A percentile compares a stretch with the other conserved stretches of the same genome.
Conservation (phyloP, 371 early-diverging fungal species). For the Rhizopus microsporus region DNA sequence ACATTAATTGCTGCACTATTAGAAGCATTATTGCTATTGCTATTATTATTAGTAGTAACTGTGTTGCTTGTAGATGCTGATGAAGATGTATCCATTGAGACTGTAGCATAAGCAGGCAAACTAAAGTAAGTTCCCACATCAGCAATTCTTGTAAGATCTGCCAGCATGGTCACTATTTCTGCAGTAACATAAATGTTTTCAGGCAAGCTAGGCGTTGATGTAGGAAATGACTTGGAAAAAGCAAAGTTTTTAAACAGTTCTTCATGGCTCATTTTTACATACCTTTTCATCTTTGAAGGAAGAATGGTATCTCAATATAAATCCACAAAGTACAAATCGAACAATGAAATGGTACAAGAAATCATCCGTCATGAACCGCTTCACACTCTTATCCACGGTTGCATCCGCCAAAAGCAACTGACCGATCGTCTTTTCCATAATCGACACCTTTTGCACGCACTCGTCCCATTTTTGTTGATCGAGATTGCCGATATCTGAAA, state of each 20-base stretch:
- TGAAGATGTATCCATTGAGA: not conserved
- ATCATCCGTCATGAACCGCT: constrained; percentile 84
- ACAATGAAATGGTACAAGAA: constrained; percentile 86
- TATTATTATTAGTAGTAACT: not conserved
- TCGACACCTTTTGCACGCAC: constrained; percentile 50
- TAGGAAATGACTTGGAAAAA: constrained; percentile 26
- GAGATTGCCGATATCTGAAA: constrained; percentile 66
- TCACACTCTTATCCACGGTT: constrained; percentile 55
- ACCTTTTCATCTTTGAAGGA: constrained; percentile 68
- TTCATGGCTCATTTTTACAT: constrained; percentile 2
- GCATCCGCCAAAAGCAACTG: constrained; percentile 49
- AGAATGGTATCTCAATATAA: constrained; percentile 64
- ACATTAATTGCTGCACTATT: too few relatives aligned
- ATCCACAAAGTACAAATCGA: constrained; percentile 78
- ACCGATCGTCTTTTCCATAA: constrained; percentile 56
- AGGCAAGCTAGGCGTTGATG: constrained; percentile 38
- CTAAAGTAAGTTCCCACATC: constrained; percentile 50
- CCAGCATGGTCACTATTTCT: constrained; percentile 43
- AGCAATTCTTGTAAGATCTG: constrained; percentile 40
- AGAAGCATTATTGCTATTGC: not conserved
- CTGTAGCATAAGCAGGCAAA: constrained; percentile 34
- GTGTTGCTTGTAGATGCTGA: not conserved
- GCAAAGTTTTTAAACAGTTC: too few relatives aligned
- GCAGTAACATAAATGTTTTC: constrained; percentile 36
- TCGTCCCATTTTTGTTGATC: constrained; percentile 63